A percentile compares a stretch with the other conserved stretches of the same genome.
These are phyloP conservation scores for Eragrostis curvula DNA, from an alignment of 176 grass and related monocot species.

Conservation along the genomic window DNA sequence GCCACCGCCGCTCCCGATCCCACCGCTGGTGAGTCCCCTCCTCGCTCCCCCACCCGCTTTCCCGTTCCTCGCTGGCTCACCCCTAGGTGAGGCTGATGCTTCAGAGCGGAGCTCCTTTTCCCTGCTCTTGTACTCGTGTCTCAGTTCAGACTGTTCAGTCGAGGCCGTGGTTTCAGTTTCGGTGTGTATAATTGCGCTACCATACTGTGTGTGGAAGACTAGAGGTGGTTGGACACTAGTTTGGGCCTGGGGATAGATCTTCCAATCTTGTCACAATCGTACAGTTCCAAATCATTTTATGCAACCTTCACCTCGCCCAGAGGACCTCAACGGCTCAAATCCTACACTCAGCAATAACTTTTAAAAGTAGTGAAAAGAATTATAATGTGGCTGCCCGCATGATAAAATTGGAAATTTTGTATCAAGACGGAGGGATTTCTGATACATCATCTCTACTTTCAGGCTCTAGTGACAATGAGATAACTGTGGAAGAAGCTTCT, in stretches of 20 bases:
- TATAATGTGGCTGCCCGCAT: neutral
- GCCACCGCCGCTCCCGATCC: conserved; percentile 14
- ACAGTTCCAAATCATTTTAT: neutral
- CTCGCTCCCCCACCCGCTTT: neutral
- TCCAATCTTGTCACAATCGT: neutral
- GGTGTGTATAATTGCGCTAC: neutral
- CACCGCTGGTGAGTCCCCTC: conserved; percentile 27
- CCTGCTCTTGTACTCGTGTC: neutral
- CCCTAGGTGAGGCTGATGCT: neutral
- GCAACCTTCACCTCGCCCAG: neutral
- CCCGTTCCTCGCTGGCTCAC: neutral
- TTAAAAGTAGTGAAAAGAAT: too few relatives aligned
- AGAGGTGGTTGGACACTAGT: neutral
- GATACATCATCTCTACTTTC: neutral
- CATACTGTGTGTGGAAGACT: neutral
- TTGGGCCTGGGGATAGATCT: neutral
- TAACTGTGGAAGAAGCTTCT: conserved; percentile 72
- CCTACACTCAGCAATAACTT: too few relatives aligned
- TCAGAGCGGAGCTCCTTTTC: neutral
- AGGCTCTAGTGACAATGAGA: conserved; percentile 57
- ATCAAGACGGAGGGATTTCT: neutral
- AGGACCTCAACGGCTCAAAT: neutral
- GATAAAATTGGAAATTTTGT: neutral
- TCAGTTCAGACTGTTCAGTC: neutral
- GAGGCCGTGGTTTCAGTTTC: neutral